Evolutionary conservation across 164 flowering plant species (phyloP).

Genomic region (Umbilicus rupestris): DNA sequence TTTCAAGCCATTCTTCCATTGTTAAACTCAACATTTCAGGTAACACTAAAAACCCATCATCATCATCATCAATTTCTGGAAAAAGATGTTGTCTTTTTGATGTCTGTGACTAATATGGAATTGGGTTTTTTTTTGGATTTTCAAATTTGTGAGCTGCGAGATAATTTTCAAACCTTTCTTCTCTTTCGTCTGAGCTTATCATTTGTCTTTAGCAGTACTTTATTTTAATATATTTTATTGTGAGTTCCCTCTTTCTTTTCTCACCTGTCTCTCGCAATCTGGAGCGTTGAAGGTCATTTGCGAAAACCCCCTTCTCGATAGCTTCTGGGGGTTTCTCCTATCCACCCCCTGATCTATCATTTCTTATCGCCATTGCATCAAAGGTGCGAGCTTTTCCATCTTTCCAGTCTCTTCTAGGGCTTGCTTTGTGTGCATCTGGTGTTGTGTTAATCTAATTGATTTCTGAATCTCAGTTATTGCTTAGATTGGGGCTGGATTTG

Average conservation of each 20-base stretch:
- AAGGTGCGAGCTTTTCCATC: background rate
- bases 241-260: conserved; percentile 5
- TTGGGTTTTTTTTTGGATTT: too few species aligned
- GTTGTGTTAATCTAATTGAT: background rate
- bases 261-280: background rate
- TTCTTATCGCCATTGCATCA: conserved; percentile 1
- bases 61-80: too few species aligned
- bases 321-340: background rate
- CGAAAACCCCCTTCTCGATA: background rate
- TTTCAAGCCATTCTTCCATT: background rate
- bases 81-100: too few species aligned
- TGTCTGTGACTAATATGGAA: too few species aligned
- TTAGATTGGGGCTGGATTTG: background rate
- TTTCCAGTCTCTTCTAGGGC: background rate
- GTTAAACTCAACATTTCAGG: background rate
- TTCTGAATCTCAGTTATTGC: background rate
- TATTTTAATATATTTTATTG: background rate
- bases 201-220: background rate
- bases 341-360: background rate
- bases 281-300: conserved; percentile 5
- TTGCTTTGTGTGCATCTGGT: background rate
- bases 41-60: background rate
- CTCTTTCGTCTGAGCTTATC: background rate
- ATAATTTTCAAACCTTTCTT: background rate
- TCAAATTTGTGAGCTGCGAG: too few species aligned